Conservation (phyloP, 2,329 filamentous ascomycete genomes). For the Ophiostoma perfectum region DNA sequence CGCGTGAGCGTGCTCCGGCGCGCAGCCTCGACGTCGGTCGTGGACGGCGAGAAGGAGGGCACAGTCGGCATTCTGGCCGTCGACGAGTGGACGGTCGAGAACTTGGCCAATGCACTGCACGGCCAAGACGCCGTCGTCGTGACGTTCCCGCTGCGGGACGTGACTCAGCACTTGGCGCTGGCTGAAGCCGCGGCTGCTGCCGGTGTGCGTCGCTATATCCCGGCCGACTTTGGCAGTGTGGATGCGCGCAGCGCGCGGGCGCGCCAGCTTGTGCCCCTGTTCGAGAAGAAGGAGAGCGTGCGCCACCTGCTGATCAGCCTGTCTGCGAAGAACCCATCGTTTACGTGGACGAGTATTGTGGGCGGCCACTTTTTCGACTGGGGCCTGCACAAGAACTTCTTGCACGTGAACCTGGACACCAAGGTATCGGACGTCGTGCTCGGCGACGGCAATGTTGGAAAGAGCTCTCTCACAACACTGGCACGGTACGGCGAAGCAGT, state of each 20-base stretch:
- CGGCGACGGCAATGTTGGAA: slow-evolving; percentile 31
- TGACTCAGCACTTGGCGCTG: slow-evolving; percentile 34
- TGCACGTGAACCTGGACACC: slow-evolving; percentile 34
- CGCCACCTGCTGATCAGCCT: slow-evolving; percentile 32
- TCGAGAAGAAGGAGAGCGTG: slow-evolving; percentile 34
- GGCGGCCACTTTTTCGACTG: slow-evolving; percentile 41
- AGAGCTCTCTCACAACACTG: slow-evolving; percentile 36
- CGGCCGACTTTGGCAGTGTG: slow-evolving; percentile 40
- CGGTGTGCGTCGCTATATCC: slow-evolving; percentile 37
- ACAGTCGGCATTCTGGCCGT: slow-evolving; percentile 25
- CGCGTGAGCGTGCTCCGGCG: slow-evolving; percentile 35
- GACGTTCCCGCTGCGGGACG: slow-evolving; percentile 32
- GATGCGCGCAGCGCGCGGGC: slow-evolving; percentile 35
- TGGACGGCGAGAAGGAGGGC: slow-evolving; percentile 20
- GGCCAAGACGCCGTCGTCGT: slow-evolving; percentile 38
- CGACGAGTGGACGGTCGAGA: slow-evolving; percentile 31
- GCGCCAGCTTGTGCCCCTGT: slow-evolving; percentile 36
- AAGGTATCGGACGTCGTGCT: slow-evolving; percentile 33
- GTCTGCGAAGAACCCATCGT: slow-evolving; percentile 25
- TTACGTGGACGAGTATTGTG: slow-evolving; percentile 38
- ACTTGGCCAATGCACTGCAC: slow-evolving; percentile 32
- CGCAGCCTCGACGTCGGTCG: slow-evolving; percentile 31
- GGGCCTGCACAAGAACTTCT: slow-evolving; percentile 35
- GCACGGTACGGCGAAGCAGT: slow-evolving; percentile 34
- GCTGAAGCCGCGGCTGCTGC: slow-evolving; percentile 37